Percentiles rank a stretch among this genome's conserved stretches.
These are phyloP conservation scores for Torulaspora globosa DNA, from an alignment of 1,139 yeast genomes.

Conservation along the genomic window DNA sequence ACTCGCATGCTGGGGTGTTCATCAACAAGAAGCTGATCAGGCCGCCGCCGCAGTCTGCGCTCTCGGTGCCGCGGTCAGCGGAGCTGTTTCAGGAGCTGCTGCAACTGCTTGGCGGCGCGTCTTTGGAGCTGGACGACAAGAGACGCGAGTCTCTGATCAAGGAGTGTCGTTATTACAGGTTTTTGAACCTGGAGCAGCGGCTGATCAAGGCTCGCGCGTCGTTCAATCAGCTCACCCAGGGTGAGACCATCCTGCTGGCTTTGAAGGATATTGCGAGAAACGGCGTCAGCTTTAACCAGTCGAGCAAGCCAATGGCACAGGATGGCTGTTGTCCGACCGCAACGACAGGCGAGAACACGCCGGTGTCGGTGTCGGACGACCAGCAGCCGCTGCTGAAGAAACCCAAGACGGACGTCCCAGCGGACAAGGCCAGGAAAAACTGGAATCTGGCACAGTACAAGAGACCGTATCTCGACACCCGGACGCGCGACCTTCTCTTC, in stretches of 20 bases:
- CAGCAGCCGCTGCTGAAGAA: constrained; percentile 11
- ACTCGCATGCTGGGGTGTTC: constrained; percentile 43
- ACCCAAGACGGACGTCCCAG: constrained; percentile 5
- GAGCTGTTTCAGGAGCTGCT: constrained; percentile 58
- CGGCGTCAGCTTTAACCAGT: constrained; percentile 38
- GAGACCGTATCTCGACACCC: constrained; percentile 56
- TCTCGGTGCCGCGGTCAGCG: constrained; percentile 52
- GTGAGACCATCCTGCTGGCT: constrained; percentile 55
- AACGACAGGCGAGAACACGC: constrained; percentile 5
- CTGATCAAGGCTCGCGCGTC: constrained; percentile 51
- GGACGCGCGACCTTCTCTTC: constrained; percentile 50
- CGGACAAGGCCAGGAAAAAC: constrained; percentile 11
- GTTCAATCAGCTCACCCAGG: constrained; percentile 48
- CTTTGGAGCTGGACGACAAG: constrained; percentile 51
- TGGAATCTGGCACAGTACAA: constrained; percentile 42
- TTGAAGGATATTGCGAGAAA: constrained; percentile 46
- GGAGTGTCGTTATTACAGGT: constrained; percentile 76
- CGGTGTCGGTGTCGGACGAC: constrained; percentile 8
- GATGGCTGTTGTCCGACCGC: constrained; percentile 3
- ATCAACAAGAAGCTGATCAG: constrained; percentile 48
- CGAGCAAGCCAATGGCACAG: neutral
- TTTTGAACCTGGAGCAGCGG: constrained; percentile 68
- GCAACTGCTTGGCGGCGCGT: constrained; percentile 53
- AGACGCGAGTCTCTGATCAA: constrained; percentile 48
- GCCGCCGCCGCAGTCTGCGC: constrained; percentile 73